phyloP scores from a whole-genome alignment of 495 filamentous ascomycete species.

The Penicilliopsis zonata region DNA sequence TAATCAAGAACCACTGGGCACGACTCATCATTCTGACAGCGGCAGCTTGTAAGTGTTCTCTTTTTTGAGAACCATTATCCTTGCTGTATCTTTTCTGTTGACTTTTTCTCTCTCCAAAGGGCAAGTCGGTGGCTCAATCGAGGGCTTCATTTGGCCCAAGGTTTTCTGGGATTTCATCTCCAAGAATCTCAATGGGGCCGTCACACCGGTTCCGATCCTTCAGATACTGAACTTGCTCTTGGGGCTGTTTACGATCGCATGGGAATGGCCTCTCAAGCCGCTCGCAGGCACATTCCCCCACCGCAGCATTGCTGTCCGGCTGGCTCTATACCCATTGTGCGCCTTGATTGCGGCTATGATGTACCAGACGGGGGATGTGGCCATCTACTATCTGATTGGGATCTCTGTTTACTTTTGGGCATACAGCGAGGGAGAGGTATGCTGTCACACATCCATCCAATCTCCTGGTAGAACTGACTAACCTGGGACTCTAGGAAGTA shows the following conservation, averaged over 20 bases:
- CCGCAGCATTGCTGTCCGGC: slow-evolving; percentile 73
- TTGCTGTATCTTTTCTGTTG: neutral
- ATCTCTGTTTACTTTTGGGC: slow-evolving; percentile 91
- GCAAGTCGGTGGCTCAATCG: slow-evolving; percentile 72
- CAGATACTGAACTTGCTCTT: slow-evolving; percentile 94
- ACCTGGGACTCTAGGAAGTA: no score
- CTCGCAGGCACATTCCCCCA: slow-evolving; percentile 59
- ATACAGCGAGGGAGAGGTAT: slow-evolving; percentile 91
- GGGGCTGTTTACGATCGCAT: slow-evolving; percentile 66
- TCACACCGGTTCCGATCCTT: slow-evolving; percentile 77
- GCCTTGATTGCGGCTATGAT: slow-evolving; percentile 64
- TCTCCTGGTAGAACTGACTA: no score
- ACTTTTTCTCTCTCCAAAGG: slow-evolving; percentile 33
- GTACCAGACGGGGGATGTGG: slow-evolving; percentile 89
- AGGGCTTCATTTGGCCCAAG: slow-evolving; percentile 97
- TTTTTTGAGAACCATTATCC: neutral
- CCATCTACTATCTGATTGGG: slow-evolving; percentile 83
- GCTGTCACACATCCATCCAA: no score
- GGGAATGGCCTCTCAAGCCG: slow-evolving; percentile 78
- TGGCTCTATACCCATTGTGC: slow-evolving; percentile 72
- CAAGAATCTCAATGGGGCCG: slow-evolving; percentile 75
- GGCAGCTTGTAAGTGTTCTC: slow-evolving; percentile 57
- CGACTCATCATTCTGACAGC: slow-evolving; percentile 83
- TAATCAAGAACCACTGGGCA: slow-evolving; percentile 99
- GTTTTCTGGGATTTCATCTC: slow-evolving; percentile 97